Conservation (phyloP, 495 filamentous ascomycete species). For the Aspergillus conjunctus region DNA sequence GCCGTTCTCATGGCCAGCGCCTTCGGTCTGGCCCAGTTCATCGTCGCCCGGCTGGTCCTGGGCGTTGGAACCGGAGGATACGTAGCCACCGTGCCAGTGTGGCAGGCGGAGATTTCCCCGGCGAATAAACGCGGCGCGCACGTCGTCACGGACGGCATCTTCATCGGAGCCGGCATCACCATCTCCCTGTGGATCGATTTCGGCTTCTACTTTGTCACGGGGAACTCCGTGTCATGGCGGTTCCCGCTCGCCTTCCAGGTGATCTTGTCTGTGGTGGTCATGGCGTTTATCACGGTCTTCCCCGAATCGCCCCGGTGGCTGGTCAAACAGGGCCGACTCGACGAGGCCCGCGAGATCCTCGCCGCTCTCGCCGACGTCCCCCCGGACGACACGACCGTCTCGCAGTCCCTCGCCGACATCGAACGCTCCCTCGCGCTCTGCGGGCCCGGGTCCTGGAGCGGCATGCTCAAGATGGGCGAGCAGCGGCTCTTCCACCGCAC, state of each 20-base stretch:
- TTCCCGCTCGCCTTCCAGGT: conserved; percentile 69
- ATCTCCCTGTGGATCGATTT: conserved; percentile 72
- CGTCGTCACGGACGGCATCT: conserved; percentile 64
- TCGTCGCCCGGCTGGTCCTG: conserved; percentile 56
- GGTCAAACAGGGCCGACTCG: conserved; percentile 51
- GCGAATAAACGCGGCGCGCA: conserved; percentile 63
- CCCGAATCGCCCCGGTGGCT: conserved; percentile 65
- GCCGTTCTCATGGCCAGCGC: conserved; percentile 47
- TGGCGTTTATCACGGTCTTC: conserved; percentile 50
- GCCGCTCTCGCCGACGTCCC: conserved; percentile 34
- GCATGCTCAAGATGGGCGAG: conserved; percentile 37
- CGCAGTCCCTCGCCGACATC: conserved; percentile 38
- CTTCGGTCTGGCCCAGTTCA: conserved; percentile 38
- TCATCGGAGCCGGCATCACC: conserved; percentile 66
- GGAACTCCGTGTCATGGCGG: conserved; percentile 58
- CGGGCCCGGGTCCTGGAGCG: conserved; percentile 32
- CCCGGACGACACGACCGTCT: conserved; percentile 30
- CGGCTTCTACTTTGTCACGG: conserved; percentile 53
- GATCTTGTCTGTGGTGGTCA: conserved; percentile 54
- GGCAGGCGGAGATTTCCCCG: conserved; percentile 63
- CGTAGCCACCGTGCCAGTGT: conserved; percentile 65
- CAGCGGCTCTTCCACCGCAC: conserved; percentile 39
- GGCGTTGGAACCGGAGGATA: conserved; percentile 65
- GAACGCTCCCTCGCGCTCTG: conserved; percentile 43
- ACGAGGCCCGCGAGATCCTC: conserved; percentile 58